These are phyloP conservation scores for Backusella australiensis DNA, from an alignment of 192 early-diverging fungal species.

Conservation along the genomic window DNA sequence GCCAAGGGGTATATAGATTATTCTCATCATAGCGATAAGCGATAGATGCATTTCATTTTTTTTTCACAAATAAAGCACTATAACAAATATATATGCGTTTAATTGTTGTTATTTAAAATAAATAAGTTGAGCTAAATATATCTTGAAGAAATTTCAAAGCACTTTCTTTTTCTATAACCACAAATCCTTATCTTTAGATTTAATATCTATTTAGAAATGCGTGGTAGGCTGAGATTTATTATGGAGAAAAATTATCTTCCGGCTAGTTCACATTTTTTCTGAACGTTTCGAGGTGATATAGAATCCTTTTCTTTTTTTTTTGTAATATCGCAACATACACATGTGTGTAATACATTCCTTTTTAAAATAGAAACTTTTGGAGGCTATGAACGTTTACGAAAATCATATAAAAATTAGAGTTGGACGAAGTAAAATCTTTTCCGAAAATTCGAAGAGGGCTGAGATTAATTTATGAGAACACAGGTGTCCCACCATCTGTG, in stretches of 20 bases:
- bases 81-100: no score
- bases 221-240: not conserved
- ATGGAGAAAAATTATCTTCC: not conserved
- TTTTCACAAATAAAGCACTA: not conserved
- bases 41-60: not conserved
- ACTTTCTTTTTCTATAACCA: not conserved
- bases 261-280: not conserved
- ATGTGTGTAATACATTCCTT: not conserved
- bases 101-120: no score
- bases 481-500: not conserved
- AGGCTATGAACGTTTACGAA: not conserved
- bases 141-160: not conserved
- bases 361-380: not conserved
- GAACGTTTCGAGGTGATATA: not conserved
- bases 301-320: not conserved
- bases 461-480: no score
- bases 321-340: not conserved
- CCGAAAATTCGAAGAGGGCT: not conserved
- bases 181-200: not conserved
- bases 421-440: not conserved
- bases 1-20: slow-evolving; percentile 28
- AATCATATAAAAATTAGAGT: not conserved
- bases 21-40: not conserved
- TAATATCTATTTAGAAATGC: not conserved
- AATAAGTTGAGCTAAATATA: not conserved